Evolutionary conservation across 2,329 filamentous ascomycete genomes (phyloP).

Genomic region (Thelonectria discophora): DNA sequence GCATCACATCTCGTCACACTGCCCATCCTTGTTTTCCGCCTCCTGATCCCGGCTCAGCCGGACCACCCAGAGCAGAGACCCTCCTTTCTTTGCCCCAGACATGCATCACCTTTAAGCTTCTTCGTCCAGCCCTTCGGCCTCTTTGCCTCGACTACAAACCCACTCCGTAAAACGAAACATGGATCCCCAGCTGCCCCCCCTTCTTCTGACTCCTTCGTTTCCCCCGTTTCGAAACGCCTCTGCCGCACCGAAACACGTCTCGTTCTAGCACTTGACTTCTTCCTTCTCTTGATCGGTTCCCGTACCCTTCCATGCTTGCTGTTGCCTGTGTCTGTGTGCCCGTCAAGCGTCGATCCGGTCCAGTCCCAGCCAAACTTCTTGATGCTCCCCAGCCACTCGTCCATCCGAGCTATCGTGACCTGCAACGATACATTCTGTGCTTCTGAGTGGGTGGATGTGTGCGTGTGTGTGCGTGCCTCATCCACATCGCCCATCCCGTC

Average conservation of each 20-base stretch:
- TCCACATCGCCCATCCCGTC: neutral
- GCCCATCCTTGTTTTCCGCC: constrained; percentile 24
- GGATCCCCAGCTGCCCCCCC: constrained; percentile 5
- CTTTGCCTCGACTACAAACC: constrained; percentile 1
- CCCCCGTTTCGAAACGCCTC: constrained; percentile 30
- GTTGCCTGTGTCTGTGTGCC: constrained; percentile 12
- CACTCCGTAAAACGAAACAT: neutral
- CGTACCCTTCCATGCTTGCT: neutral
- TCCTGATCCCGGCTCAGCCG: constrained; percentile 4
- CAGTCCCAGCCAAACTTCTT: constrained; percentile 28
- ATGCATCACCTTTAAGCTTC: constrained; percentile 28
- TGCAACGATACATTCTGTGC: constrained; percentile 20
- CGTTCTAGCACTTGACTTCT: neutral
- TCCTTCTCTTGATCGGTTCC: constrained; percentile 3
- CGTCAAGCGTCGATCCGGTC: constrained; percentile 22
- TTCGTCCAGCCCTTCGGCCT: constrained; percentile 14
- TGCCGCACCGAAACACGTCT: constrained; percentile 35
- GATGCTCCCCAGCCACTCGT: constrained; percentile 19
- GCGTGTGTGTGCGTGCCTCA: neutral
- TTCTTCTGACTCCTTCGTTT: neutral
- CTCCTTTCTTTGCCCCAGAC: constrained; percentile 20
- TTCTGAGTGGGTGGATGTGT: too few relatives aligned
- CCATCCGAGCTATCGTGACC: constrained; percentile 13
- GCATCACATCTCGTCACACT: constrained; percentile 21
- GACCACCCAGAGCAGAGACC: constrained; percentile 12